Evolutionary conservation across 176 grass and related monocot species (phyloP), one percentile per base, ranked within the genome.

Genomic region (Metroxylon sagu): DNA sequence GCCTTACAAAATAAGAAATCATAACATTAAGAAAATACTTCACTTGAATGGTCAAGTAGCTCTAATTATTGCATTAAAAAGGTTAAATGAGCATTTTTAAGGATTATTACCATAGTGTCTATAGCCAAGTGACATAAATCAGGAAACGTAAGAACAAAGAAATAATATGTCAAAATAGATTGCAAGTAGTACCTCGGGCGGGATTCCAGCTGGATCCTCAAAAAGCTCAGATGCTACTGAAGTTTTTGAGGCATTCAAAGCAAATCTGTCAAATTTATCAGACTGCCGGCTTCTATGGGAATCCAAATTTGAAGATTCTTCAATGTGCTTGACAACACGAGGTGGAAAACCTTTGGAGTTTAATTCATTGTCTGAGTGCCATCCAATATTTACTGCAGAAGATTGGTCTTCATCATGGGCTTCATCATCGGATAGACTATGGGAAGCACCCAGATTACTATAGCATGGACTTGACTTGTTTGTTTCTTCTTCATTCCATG

Each of bases 361-460:
- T 67, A 87, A 70, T 65, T 98, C 93, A 62, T 92, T 92, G 60
- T 98, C 93, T 18, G 87, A 98, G 30, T 92, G 81, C 70, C 87
- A 85, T 67, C 84, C 76, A 64, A 57, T 88, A 59, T 80, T 77
- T 63, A 71, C 66, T 52, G 67, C 80, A 64, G 67, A 73, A 15
- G 71, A 65, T 31, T 50, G 70, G 29, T 83, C 81, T 68, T 88
- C 79, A 16, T 85, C 85, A 26, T 89, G 83, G 65, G 49, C 85
- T 76, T 98, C 93, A 73, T 65, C 79, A 72, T 98, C 93, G 72
- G 93, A 98, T 59, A 98, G 75, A 50, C 88, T 92, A 56, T 79
- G 68, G 49, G 81, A 54, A 53, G 84, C 75, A 66, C 59, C 78
- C 50, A 88, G 71, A 57, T 77, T 81, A 55, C 43, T 78, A 25